These are phyloP conservation scores for Pochonia chlamydosporia DNA, from an alignment of 2,329 filamentous ascomycete genomes.

Conservation along the genomic window DNA sequence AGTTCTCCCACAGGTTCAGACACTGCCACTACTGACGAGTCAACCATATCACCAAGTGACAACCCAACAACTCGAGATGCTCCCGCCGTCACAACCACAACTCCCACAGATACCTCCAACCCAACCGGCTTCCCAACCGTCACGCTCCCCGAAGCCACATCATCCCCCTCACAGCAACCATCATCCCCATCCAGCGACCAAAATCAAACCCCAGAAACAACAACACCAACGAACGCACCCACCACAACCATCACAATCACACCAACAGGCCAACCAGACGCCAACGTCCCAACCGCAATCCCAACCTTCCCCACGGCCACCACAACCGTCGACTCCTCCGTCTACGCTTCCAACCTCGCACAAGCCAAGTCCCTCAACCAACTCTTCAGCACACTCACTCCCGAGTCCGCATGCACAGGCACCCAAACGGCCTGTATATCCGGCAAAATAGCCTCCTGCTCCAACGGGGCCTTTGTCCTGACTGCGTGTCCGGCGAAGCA, in stretches of 20 bases:
- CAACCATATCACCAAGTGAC: too few relatives aligned
- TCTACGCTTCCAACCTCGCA: constrained; percentile 40
- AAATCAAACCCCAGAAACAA: neutral
- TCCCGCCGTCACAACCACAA: too few relatives aligned
- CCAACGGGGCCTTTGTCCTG: constrained; percentile 36
- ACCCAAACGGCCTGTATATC: constrained; percentile 48
- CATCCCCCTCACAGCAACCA: neutral
- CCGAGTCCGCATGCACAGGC: constrained; percentile 38
- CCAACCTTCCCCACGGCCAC: constrained; percentile 29
- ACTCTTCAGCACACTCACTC: constrained; percentile 37
- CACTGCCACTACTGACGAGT: too few relatives aligned
- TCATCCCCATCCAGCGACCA: neutral
- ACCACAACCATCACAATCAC: constrained; percentile 1
- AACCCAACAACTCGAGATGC: neutral
- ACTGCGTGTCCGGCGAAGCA: constrained; percentile 26
- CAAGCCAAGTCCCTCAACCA: constrained; percentile 40
- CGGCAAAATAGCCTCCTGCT: constrained; percentile 43
- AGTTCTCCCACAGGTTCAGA: too few relatives aligned
- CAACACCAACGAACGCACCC: neutral
- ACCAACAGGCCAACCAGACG: constrained; percentile 19
- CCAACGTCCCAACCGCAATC: constrained; percentile 36
- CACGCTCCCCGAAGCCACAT: neutral
- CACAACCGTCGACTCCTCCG: constrained; percentile 32
- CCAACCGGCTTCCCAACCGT: too few relatives aligned
- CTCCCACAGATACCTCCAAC: too few relatives aligned